phyloP scores from a whole-genome alignment of 164 flowering plant genomes.

The Paratinospora sagittata region DNA sequence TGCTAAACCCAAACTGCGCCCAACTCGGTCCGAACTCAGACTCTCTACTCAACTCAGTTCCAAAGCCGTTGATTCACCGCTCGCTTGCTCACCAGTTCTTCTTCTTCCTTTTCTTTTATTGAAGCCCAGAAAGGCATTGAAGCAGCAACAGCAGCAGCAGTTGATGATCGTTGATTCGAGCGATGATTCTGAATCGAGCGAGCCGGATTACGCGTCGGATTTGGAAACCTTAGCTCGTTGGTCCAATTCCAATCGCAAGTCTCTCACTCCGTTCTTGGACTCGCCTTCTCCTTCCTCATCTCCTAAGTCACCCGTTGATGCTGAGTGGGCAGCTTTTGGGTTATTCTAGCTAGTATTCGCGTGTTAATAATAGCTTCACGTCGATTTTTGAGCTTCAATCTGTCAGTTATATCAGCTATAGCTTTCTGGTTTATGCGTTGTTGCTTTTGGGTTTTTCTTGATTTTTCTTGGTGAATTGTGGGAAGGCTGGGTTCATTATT shows the following conservation, averaged over 20 bases:
- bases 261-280: conserved; percentile 26
- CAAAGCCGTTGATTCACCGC: conserved; percentile 13
- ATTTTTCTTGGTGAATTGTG: too few species aligned
- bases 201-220: conserved; percentile 27
- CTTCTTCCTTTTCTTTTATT: conserved; percentile 20
- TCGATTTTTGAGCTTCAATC: too few species aligned
- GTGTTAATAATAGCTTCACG: too few species aligned
- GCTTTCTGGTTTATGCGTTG: too few species aligned
- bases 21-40: conserved; percentile 30
- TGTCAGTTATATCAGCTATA: too few species aligned
- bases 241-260: conserved; percentile 43
- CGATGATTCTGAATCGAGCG: conserved; percentile 1
- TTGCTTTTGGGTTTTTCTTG: too few species aligned
- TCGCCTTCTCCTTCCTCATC: conserved; percentile 29
- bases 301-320: conserved; percentile 31
- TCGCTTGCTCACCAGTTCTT: conserved; percentile 41
- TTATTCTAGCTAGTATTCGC: conserved; percentile 32
- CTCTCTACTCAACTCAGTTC: conserved; percentile 13
- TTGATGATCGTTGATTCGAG: too few species aligned
- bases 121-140: conserved; percentile 11
- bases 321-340: conserved; percentile 64
- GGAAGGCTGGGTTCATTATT: too few species aligned
- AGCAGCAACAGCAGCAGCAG: background rate
- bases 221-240: conserved; percentile 37
- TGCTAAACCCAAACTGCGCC: conserved; percentile 22